These are phyloP conservation scores for Prunus salicina DNA, from an alignment of 306 rosid genomes.

Conservation along the genomic window DNA sequence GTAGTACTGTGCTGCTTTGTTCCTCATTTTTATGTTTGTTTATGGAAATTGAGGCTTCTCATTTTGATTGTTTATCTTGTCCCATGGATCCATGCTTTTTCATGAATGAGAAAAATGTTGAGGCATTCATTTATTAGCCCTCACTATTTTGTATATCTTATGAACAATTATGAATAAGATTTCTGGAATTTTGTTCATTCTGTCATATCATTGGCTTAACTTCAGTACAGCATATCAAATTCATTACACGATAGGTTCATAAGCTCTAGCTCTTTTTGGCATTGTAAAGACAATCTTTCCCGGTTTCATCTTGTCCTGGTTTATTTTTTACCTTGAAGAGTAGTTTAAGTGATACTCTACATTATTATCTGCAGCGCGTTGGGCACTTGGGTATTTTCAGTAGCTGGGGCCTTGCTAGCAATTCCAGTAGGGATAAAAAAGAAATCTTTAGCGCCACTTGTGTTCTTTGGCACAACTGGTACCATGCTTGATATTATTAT, in stretches of 20 bases:
- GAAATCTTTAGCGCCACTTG: slow-evolving; percentile 86
- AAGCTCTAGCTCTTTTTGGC: not conserved
- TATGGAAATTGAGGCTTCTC: not conserved
- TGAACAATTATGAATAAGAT: not conserved
- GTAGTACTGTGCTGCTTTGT: not conserved
- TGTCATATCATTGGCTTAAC: not conserved
- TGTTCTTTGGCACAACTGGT: slow-evolving; percentile 93
- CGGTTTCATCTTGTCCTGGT: not conserved
- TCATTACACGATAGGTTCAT: not conserved
- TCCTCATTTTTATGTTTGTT: not conserved
- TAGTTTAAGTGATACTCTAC: slow-evolving; percentile 18
- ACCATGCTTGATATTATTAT: slow-evolving; percentile 91
- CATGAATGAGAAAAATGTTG: not conserved
- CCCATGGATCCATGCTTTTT: not conserved
- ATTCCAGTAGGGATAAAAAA: slow-evolving; percentile 94
- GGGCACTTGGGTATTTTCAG: slow-evolving; percentile 97
- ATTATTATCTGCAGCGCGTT: slow-evolving; percentile 54
- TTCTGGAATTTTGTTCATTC: not conserved
- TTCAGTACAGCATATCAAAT: not conserved
- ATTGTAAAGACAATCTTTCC: not conserved
- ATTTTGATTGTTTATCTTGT: not conserved
- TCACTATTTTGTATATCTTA: not conserved
- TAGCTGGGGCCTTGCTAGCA: slow-evolving; percentile 88
- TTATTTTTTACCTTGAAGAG: not conserved
- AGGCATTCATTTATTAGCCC: too few species aligned